Evolutionary conservation across 2,329 filamentous ascomycete species (phyloP), one percentile per base, ranked within the genome.

Genomic region (Parascedosporium putredinis): DNA sequence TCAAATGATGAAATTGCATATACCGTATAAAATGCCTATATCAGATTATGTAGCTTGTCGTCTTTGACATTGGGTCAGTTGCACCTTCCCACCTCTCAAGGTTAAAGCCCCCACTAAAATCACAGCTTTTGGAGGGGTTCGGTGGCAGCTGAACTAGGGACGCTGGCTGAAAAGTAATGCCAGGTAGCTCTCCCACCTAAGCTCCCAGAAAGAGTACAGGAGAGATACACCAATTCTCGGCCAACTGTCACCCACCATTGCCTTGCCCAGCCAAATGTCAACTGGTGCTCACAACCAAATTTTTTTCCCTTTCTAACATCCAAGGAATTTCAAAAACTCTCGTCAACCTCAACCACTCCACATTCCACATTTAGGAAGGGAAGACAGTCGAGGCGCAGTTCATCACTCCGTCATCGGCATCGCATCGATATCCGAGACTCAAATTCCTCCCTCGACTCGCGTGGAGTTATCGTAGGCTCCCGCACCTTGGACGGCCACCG

Each of bases 281-380:
- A n/a, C n/a, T n/a, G 45, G 46, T n/a, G 16, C 46, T 48, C 46
- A 40, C 33, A 48, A 48, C 46, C 46, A 38, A 48, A 48, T 48
- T 50, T 50, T 49, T 50, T 50, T 44, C 38, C 47, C 31, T 38
- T 45, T 38, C 20, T n/a, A 20, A 45, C 36, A 24, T 31, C 14
- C 36, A 44, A 29, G 27, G 47, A 50, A 45, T 40, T 43, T 43
- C 36, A 50, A 50, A 50, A 43, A 33, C 40, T 50, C 47, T 43
- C 38, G 10, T 44, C 47, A 31, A 43, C 29, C 36, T 50, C 47
- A 50, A 50, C 47, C 47, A n/a, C 29, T 34, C 47, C 47, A 50
- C 46, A 48, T 38, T 38, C 31, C 31, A 47, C 24, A 14, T 38
- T 22, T 24, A 27, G 24, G 45, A 40, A 38, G 31, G 34, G 33